phyloP scores from a whole-genome alignment of 129 eudicot genomes.

The Centrapalus pauciflorus region DNA sequence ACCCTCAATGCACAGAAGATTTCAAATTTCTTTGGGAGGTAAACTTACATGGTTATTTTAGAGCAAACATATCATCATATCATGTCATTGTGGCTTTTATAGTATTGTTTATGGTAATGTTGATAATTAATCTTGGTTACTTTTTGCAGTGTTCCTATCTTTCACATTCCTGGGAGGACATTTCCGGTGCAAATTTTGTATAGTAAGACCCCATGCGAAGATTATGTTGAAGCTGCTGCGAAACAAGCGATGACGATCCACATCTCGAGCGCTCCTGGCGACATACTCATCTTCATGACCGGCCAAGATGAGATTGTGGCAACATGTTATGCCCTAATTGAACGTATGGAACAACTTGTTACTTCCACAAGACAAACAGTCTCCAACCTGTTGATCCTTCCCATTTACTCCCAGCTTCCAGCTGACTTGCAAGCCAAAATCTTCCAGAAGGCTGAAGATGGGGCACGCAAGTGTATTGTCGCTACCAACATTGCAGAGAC shows the following conservation, averaged over 20 bases:
- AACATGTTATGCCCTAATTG: constrained; percentile 49
- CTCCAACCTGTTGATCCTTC: constrained; percentile 54
- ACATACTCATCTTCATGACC: constrained; percentile 69
- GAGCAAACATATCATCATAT: not conserved
- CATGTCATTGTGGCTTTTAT: not conserved
- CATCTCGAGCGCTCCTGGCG: constrained; percentile 61
- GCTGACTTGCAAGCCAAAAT: constrained; percentile 67
- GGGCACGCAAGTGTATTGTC: constrained; percentile 67
- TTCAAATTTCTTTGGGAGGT: constrained; percentile 70
- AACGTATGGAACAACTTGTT: constrained; percentile 62
- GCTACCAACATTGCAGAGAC: constrained; percentile 77
- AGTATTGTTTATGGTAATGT: not conserved
- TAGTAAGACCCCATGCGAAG: constrained; percentile 70
- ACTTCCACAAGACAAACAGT: constrained; percentile 51
- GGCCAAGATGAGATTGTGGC: constrained; percentile 76
- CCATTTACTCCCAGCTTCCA: constrained; percentile 67
- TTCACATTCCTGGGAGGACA: constrained; percentile 72
- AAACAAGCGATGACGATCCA: constrained; percentile 78
- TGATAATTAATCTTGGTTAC: not conserved
- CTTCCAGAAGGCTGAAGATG: constrained; percentile 56
- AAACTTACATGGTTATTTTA: not conserved
- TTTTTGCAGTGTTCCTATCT: constrained; percentile 58
- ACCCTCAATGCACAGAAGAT: constrained; percentile 68
- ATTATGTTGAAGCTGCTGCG: constrained; percentile 71
- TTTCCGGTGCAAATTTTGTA: constrained; percentile 56